These are phyloP conservation scores for Crithidia thermophila DNA, from an alignment of 208 protist genomes.

Conservation along the genomic window DNA sequence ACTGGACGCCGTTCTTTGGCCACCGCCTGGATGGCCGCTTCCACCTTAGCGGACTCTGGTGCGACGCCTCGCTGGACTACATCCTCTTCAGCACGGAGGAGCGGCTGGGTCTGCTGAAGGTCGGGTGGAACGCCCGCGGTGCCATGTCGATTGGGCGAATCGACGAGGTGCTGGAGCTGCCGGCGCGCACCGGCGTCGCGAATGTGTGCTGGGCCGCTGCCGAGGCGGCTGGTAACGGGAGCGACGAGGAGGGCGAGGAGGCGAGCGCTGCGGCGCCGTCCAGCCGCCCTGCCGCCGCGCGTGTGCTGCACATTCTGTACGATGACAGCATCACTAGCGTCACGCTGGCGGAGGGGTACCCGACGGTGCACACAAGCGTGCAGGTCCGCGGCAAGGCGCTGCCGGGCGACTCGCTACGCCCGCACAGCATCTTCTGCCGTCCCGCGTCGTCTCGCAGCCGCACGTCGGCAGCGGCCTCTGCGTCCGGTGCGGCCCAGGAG, in stretches of 20 bases:
- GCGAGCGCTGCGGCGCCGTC: not conserved
- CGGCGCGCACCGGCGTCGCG: slow-evolving; percentile 55
- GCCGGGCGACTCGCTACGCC: slow-evolving; percentile 24
- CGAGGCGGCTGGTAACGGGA: not conserved
- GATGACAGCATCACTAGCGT: slow-evolving; percentile 68
- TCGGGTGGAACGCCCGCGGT: slow-evolving; percentile 55
- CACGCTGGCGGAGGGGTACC: slow-evolving; percentile 55
- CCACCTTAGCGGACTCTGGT: slow-evolving; percentile 74
- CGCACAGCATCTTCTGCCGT: slow-evolving; percentile 25
- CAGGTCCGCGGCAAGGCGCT: slow-evolving; percentile 24
- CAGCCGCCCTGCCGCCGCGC: not conserved
- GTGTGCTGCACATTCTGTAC: slow-evolving; percentile 55
- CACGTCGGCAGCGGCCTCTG: not conserved
- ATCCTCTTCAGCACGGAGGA: slow-evolving; percentile 85
- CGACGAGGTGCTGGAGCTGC: slow-evolving; percentile 63
- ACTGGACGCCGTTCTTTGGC: slow-evolving; percentile 77
- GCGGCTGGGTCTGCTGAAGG: slow-evolving; percentile 57
- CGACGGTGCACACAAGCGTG: slow-evolving; percentile 43
- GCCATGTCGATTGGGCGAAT: slow-evolving; percentile 47
- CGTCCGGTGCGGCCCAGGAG: not conserved
- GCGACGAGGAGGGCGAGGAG: slow-evolving; percentile 2
- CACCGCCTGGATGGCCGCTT: slow-evolving; percentile 69
- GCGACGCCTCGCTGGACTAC: slow-evolving; percentile 60
- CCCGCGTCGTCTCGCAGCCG: not conserved
- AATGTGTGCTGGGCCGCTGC: slow-evolving; percentile 57